Base-by-base conservation (phyloP, 2,329 filamentous ascomycete genomes). In the Pseudovirgaria hyperparasitica region DNA sequence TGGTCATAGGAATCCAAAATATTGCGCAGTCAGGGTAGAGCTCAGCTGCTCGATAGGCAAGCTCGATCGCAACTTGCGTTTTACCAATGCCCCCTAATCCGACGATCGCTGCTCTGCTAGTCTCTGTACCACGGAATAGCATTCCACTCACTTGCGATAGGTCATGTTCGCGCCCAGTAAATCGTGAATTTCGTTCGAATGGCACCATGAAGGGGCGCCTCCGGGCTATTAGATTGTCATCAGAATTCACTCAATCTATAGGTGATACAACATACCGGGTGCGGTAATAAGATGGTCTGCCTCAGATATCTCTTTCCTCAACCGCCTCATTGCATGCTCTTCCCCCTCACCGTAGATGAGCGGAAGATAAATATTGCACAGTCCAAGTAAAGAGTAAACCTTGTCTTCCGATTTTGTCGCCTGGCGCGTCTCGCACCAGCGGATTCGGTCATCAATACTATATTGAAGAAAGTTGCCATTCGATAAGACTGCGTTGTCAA, bases 51-150 rank as follows among this genome's bases (percentile, higher is more conserved):
- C 31, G 33, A 27, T 46, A 42, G 9, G 42, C 36, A 14, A 48
- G 19, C 30, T 48, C 41, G 7, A 48, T 29, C 9, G 36, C 42
- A 2, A 47, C 23, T 19, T 48, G 43, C 1, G 46, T 45, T 26
- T 49, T 49, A 12, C 45, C 43, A 15, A 45, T 26, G 11, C 45
- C 42, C n/a, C 40, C 43, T 7, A 45, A 27, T 7, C 42, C 44
- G n/a, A 16, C 20, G 8, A 47, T 35, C 6, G 40, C 39, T 14
- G 38, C 17, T n/a, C 33, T 41, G 9, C 27, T 26, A 26, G 24
- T 26, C n/a, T n/a, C 11, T 20, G 19, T n/a, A n/a, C n/a, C n/a
- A n/a, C n/a, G n/a, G n/a, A n/a, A n/a, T n/a, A n/a, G n/a, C n/a
- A n/a, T n/a, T n/a, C n/a, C 29, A 16, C 31, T 25, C 16, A 38